These are phyloP conservation scores for Salix arbutifolia DNA, from an alignment of 345 rosid species.

Conservation along the genomic window DNA sequence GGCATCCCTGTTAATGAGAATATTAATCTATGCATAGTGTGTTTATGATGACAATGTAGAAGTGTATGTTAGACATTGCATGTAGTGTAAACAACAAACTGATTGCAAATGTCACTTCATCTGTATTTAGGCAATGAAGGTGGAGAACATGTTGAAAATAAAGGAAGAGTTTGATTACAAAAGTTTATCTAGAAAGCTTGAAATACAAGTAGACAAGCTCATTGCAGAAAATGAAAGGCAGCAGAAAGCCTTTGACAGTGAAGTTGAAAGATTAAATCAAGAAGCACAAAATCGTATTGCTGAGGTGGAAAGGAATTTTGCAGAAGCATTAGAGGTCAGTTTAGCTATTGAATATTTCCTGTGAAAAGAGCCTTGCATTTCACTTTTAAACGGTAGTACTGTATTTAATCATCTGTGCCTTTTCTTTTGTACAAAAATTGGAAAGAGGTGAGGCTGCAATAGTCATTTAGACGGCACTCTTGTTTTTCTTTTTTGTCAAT, in stretches of 20 bases:
- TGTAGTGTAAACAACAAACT: neutral
- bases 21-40: neutral
- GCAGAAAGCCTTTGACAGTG: conserved; percentile 27
- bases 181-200: conserved; percentile 32
- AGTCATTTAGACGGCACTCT: neutral
- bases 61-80: neutral
- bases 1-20: neutral
- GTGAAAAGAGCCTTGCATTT: neutral
- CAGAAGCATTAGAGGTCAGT: conserved; percentile 37
- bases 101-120: neutral
- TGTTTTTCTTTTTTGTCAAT: neutral
- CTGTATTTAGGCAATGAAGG: conserved; percentile 30
- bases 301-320: conserved; percentile 33
- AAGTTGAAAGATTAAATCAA: conserved; percentile 29
- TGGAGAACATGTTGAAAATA: conserved; percentile 35
- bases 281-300: conserved; percentile 30
- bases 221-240: conserved; percentile 34
- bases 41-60: neutral
- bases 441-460: neutral
- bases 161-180: conserved; percentile 37
- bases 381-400: neutral
- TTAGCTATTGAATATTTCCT: neutral
- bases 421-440: neutral
- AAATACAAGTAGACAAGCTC: conserved; percentile 35
- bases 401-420: neutral